Conservation (phyloP, 192 early-diverging fungal genomes). For the Backusella circina region DNA sequence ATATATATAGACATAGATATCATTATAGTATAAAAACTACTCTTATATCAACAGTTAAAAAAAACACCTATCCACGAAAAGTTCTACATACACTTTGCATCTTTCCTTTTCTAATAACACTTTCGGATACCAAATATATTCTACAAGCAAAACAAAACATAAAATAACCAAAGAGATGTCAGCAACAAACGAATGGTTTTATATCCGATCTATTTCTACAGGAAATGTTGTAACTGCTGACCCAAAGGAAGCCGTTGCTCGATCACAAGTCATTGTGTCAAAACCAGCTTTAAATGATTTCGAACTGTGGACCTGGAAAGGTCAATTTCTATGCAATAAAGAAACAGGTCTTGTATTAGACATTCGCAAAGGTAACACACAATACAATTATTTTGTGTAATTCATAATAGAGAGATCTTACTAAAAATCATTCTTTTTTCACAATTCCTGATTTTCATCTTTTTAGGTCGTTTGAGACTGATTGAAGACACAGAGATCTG, state of each 20-base stretch:
- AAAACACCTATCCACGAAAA: neutral
- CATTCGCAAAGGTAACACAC: slow-evolving; percentile 33
- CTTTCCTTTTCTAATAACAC: neutral
- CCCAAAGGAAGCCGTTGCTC: neutral
- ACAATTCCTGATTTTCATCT: neutral
- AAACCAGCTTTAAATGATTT: slow-evolving; percentile 6
- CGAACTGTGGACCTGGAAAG: slow-evolving; percentile 33
- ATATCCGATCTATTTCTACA: slow-evolving; percentile 26
- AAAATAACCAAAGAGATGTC: neutral
- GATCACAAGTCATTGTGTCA: slow-evolving; percentile 22
- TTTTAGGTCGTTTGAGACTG: slow-evolving; percentile 33
- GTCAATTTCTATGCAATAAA: slow-evolving; percentile 27
- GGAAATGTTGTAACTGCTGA: slow-evolving; percentile 26
- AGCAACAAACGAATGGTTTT: slow-evolving; percentile 25
- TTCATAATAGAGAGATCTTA: neutral
- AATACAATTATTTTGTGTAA: neutral
- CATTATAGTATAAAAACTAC: neutral
- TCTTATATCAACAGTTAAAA: neutral
- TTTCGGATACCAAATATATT: neutral
- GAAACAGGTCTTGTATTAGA: slow-evolving; percentile 26
- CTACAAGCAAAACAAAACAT: neutral
- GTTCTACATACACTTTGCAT: neutral
- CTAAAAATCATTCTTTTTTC: neutral
- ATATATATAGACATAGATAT: neutral
- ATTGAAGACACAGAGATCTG: slow-evolving; percentile 42